Base-by-base conservation (phyloP, 2,329 filamentous ascomycete genomes). In the Teratosphaeria zuluensis region DNA sequence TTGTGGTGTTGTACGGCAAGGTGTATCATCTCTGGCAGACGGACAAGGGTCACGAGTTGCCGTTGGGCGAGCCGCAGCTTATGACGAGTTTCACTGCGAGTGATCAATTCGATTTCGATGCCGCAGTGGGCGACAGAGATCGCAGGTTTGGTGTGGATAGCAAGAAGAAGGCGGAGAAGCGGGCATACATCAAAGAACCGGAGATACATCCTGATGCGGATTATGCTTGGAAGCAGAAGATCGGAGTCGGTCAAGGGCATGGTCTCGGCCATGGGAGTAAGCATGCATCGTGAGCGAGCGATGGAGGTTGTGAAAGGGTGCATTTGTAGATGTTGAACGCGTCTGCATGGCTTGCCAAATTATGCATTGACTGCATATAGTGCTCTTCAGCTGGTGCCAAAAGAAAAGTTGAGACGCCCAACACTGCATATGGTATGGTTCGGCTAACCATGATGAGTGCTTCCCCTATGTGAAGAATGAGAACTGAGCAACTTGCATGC, bases 1-100 rank as follows among this genome's bases (percentile, higher is more conserved):
- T 94, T 0, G 75, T 90, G 3, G 78, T 81, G 0, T 71, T 94
- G 2, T 95, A 95, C 68, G 90, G 90, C 9, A 95, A 95, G 70
- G 84, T 87, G 1, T 94, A 87, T 72, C 90, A 95, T 70, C 78
- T 94, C 51, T 95, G 91, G 90, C 89, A 95, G 79, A 83, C 87
- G 16, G 90, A 95, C 73, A 77, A 82, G 5, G 89, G 89, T 0
- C 84, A 92, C 67, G 72, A 75, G 56, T 66, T 87, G 57, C 85
- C 85, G 1, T 68, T 87, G 63, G 84, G 85, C 0, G 69, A 74
- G 61, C 84, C 85, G 58, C 73, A 85, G 72, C 72, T 88, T 64
- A 87, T 88, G 82, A 83, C 79, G 62, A 86, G 84, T 66, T 85
- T 78, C 61, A 83, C 80, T 28, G 70, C 69, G 9, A 72, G 74